These are phyloP conservation scores for Myriosclerotinia duriaeana DNA, from an alignment of 2,329 filamentous ascomycete genomes.

Conservation along the genomic window DNA sequence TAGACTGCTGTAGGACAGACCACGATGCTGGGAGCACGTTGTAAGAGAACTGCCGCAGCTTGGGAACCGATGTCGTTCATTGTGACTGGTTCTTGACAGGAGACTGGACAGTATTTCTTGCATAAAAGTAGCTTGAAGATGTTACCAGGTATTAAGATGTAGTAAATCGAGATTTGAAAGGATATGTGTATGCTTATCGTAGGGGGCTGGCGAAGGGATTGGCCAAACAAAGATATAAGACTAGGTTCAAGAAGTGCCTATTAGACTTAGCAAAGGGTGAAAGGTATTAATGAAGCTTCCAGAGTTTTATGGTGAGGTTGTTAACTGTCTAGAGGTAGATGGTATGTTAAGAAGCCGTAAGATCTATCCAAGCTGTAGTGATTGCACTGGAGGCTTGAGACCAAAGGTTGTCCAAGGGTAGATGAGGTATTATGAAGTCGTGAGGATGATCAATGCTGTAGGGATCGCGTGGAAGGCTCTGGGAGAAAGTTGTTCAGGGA, in stretches of 20 bases:
- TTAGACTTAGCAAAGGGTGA: no score
- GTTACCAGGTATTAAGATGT: neutral
- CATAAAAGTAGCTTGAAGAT: neutral
- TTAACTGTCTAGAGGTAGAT: neutral
- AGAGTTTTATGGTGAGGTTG: neutral
- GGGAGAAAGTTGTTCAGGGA: no score
- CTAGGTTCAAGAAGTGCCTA: neutral
- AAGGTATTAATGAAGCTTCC: no score
- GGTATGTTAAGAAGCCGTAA: neutral
- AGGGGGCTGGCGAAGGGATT: neutral
- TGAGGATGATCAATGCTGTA: no score
- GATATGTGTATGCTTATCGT: neutral
- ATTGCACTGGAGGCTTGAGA: neutral
- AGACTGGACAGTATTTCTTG: neutral
- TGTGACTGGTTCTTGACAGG: neutral
- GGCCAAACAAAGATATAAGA: neutral
- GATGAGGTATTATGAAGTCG: no score
- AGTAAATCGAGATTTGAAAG: neutral
- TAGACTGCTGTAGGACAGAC: neutral
- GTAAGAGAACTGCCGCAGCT: neutral
- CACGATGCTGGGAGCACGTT: neutral
- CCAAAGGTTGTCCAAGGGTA: no score
- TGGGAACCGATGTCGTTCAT: neutral
- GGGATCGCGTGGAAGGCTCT: no score
- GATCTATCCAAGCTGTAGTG: neutral